Percentiles rank a stretch among this genome's conserved stretches.
Evolutionary conservation across 345 rosid species (phyloP).

Genomic region (Linum trigynum): DNA sequence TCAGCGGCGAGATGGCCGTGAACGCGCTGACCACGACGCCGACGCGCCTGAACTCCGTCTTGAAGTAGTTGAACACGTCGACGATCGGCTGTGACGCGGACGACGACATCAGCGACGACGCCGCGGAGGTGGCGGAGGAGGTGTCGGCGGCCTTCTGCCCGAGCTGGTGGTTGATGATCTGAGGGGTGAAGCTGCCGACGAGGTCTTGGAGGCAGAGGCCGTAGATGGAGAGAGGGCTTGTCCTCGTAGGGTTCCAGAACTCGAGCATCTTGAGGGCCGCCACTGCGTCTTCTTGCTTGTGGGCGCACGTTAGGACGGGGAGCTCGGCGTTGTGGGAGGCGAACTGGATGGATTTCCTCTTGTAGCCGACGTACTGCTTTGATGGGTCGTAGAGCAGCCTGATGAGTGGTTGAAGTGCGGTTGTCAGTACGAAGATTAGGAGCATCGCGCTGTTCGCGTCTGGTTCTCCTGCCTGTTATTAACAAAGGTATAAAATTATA

Average conservation of each 20-base stretch:
- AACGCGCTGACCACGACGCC: conserved; percentile 13
- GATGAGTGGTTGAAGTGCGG: conserved; percentile 8
- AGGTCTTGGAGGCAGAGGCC: conserved; percentile 26
- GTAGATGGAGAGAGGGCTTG: conserved; percentile 14
- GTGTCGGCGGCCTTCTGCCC: conserved; percentile 22
- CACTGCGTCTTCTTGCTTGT: conserved; percentile 20
- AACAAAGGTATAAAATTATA: not conserved
- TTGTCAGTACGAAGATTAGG: conserved; percentile 9
- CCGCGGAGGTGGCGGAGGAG: not conserved
- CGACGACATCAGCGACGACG: no score
- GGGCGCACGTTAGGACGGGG: conserved; percentile 19
- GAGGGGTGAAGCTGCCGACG: conserved; percentile 13
- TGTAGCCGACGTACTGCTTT: conserved; percentile 17
- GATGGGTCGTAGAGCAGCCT: conserved; percentile 20
- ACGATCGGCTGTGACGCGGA: conserved; percentile 6
- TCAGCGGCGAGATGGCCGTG: conserved; percentile 21
- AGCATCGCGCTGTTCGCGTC: conserved; percentile 8
- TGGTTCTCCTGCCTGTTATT: not conserved
- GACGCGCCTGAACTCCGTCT: not conserved
- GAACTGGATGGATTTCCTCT: conserved; percentile 17
- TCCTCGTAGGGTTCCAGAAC: conserved; percentile 12
- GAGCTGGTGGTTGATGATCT: conserved; percentile 19
- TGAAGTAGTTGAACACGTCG: conserved; percentile 5
- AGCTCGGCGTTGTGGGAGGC: conserved; percentile 10
- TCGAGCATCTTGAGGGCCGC: conserved; percentile 18